Conservation (phyloP, 2,329 filamentous ascomycete species). For the Colletotrichum sp. region DNA sequence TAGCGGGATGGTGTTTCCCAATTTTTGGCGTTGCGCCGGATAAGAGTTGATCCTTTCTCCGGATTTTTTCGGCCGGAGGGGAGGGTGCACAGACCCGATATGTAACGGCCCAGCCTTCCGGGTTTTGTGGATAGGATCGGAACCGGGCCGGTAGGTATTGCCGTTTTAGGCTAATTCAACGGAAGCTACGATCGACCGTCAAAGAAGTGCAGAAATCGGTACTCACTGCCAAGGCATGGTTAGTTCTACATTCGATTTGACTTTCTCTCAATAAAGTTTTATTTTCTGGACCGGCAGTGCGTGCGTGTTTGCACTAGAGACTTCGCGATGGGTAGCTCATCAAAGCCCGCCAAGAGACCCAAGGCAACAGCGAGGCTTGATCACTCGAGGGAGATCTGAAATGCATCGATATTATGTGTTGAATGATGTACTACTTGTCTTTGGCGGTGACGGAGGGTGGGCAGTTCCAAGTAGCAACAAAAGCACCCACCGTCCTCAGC, state of each 20-base stretch:
- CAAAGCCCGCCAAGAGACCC: background rate
- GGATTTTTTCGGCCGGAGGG: background rate
- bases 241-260: background rate
- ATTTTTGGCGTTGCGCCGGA: slow-evolving; percentile 22
- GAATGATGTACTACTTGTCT: fast-evolving
- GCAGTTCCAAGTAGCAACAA: background rate
- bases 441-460: no score
- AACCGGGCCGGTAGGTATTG: background rate
- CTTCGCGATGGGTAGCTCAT: background rate
- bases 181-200: background rate
- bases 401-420: no score
- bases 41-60: slow-evolving; percentile 8
- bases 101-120: background rate
- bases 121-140: background rate
- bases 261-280: background rate
- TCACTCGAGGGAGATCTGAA: no score
- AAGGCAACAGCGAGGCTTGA: background rate
- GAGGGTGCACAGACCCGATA: background rate
- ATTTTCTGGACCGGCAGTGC: background rate
- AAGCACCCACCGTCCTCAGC: background rate
- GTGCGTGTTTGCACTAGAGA: background rate
- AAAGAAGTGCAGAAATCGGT: background rate
- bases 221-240: background rate
- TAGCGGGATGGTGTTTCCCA: background rate
- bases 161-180: background rate